Evolutionary conservation across 2,329 filamentous ascomycete genomes (phyloP).

Genomic region (Diaporthe longicolla): DNA sequence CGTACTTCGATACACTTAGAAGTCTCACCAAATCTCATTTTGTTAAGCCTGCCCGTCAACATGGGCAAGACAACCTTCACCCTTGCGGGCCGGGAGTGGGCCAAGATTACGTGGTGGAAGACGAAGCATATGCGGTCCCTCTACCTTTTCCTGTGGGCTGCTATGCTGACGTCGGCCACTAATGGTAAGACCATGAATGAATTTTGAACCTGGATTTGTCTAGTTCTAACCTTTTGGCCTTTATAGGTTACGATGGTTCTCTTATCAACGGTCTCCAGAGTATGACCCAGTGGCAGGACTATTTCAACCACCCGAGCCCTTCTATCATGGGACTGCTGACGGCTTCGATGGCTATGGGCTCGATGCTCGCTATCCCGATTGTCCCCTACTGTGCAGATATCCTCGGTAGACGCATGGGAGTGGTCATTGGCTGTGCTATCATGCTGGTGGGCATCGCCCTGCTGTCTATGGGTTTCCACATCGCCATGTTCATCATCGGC

Average conservation of each 20-base stretch:
- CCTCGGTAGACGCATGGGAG: slow-evolving; percentile 59
- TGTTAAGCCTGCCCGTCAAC: neutral
- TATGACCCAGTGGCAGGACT: slow-evolving; percentile 58
- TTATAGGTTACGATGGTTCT: slow-evolving; percentile 57
- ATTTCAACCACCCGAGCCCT: slow-evolving; percentile 51
- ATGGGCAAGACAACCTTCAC: slow-evolving; percentile 47
- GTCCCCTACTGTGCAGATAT: slow-evolving; percentile 62
- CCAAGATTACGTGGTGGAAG: slow-evolving; percentile 50
- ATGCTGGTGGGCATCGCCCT: slow-evolving; percentile 58
- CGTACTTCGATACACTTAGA: neutral
- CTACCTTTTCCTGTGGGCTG: slow-evolving; percentile 52
- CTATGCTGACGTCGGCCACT: slow-evolving; percentile 53
- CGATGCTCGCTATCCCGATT: slow-evolving; percentile 59
- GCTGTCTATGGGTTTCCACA: slow-evolving; percentile 54
- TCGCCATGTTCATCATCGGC: slow-evolving; percentile 57
- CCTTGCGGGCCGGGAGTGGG: slow-evolving; percentile 48
- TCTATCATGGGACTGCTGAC: slow-evolving; percentile 58
- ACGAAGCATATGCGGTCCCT: slow-evolving; percentile 50
- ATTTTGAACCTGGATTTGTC: neutral
- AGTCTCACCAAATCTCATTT: neutral
- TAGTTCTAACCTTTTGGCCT: neutral
- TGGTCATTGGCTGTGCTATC: slow-evolving; percentile 59
- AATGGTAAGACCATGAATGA: slow-evolving; percentile 48
- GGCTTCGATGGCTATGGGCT: slow-evolving; percentile 62
- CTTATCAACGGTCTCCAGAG: slow-evolving; percentile 63